Percentiles rank a stretch among this genome's conserved stretches.
These are phyloP conservation scores for Paramecium primaurelia DNA, from an alignment of 73 alveolate genomes.

Conservation along the genomic window DNA sequence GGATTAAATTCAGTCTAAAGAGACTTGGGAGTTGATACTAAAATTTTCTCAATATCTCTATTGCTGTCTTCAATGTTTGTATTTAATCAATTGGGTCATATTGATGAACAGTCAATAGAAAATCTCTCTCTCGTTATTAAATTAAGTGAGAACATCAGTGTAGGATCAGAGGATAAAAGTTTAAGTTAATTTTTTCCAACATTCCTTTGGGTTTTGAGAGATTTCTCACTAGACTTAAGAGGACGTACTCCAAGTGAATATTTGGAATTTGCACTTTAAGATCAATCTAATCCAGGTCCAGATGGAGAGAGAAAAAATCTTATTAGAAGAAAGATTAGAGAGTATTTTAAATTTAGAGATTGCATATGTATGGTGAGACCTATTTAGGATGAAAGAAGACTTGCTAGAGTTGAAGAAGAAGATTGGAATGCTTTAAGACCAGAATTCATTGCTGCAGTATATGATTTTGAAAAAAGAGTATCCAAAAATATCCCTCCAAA, in stretches of 20 bases:
- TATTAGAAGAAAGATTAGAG: slow-evolving; percentile 81
- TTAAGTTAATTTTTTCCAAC: slow-evolving; percentile 84
- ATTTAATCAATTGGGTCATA: slow-evolving; percentile 88
- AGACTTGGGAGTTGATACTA: slow-evolving; percentile 83
- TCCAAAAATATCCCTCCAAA: slow-evolving; percentile 72
- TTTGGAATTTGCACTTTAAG: slow-evolving; percentile 80
- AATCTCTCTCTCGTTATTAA: slow-evolving; percentile 85
- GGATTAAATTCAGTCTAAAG: slow-evolving; percentile 90
- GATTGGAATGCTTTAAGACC: slow-evolving; percentile 75
- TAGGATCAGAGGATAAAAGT: slow-evolving; percentile 73
- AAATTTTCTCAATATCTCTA: slow-evolving; percentile 87
- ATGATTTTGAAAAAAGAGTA: slow-evolving; percentile 75
- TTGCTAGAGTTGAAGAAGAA: slow-evolving; percentile 83
- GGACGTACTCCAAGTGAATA: slow-evolving; percentile 85
- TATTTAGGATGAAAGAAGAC: slow-evolving; percentile 79
- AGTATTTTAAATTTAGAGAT: slow-evolving; percentile 87
- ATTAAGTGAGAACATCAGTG: slow-evolving; percentile 77
- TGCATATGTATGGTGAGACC: slow-evolving; percentile 91
- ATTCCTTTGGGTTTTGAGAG: slow-evolving; percentile 91
- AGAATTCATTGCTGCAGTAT: slow-evolving; percentile 77
- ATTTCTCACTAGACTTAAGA: slow-evolving; percentile 84
- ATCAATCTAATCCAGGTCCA: slow-evolving; percentile 63
- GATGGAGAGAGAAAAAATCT: slow-evolving; percentile 79
- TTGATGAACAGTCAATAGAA: slow-evolving; percentile 86
- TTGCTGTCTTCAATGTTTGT: slow-evolving; percentile 83